Conservation (phyloP, 805 yeast genomes). For the Pichia manshurica region DNA sequence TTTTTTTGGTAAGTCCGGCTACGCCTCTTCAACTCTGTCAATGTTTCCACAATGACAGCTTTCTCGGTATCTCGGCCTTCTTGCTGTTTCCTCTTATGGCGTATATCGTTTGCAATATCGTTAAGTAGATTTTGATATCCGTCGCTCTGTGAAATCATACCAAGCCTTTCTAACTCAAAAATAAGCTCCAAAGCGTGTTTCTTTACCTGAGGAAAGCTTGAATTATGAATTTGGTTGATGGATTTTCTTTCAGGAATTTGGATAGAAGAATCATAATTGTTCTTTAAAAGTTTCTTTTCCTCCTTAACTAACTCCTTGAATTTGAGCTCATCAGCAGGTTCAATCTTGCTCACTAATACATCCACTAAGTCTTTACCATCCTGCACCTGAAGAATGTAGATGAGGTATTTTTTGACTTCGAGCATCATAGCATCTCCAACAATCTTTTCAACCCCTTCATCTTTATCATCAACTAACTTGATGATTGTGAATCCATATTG, state of each 20-base stretch:
- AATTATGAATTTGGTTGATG: constrained; percentile 23
- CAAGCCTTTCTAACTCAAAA: constrained; percentile 66
- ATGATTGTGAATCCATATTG: constrained; percentile 12
- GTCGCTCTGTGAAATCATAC: constrained; percentile 57
- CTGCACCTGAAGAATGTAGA: constrained; percentile 81
- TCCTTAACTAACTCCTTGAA: constrained; percentile 50
- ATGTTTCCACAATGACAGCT: constrained; percentile 36
- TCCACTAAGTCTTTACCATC: constrained; percentile 56
- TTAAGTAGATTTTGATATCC: constrained; percentile 75
- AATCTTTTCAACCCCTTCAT: constrained; percentile 6
- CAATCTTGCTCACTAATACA: constrained; percentile 54
- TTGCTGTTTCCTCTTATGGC: constrained; percentile 40
- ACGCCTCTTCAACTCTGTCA: constrained; percentile 39
- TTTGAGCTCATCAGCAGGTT: constrained; percentile 59
- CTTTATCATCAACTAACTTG: constrained; percentile 7
- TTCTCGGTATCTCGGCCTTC: constrained; percentile 37
- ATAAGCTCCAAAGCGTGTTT: constrained; percentile 67
- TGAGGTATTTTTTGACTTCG: constrained; percentile 76
- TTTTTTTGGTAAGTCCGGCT: constrained; percentile 41
- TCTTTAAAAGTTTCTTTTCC: constrained; percentile 35
- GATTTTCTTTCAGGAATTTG: background rate
- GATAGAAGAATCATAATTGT: background rate
- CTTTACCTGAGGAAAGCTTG: constrained; percentile 69
- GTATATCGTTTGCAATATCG: constrained; percentile 78
- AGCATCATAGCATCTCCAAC: constrained; percentile 42